Evolutionary conservation across 2,329 filamentous ascomycete species (phyloP).

Genomic region (Fusarium sp.): DNA sequence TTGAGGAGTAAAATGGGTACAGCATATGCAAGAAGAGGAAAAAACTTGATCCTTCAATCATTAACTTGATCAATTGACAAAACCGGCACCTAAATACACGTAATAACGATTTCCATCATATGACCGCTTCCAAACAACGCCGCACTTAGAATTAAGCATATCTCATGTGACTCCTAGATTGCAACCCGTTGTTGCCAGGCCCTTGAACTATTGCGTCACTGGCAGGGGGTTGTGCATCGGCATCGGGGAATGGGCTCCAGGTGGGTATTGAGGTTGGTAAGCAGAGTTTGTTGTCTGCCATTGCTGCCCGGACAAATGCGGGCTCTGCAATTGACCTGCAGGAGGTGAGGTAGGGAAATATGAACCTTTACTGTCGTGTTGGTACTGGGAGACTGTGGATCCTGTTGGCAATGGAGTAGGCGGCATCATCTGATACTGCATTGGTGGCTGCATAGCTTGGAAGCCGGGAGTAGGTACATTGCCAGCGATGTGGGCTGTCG

Average conservation of each 20-base stretch:
- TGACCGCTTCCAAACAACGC: background rate
- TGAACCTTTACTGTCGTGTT: conserved; percentile 1
- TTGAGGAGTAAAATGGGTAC: background rate
- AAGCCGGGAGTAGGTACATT: background rate
- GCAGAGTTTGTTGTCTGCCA: conserved; percentile 6
- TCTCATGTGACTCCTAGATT: background rate
- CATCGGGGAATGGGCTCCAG: conserved; percentile 9
- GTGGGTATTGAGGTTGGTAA: conserved; percentile 6
- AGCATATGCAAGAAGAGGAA: background rate
- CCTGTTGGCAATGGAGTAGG: conserved; percentile 12
- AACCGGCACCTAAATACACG: too few relatives aligned
- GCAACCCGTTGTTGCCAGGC: background rate
- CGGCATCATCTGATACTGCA: conserved; percentile 14
- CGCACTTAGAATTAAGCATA: background rate
- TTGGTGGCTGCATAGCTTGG: background rate
- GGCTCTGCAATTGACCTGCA: background rate
- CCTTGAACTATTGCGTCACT: background rate
- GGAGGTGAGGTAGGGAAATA: conserved; percentile 15
- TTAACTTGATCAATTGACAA: background rate
- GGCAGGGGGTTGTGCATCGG: conserved; percentile 17
- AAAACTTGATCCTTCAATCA: background rate
- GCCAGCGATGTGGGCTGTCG: accelerated
- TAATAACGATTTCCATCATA: too few relatives aligned
- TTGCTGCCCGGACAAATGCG: background rate
- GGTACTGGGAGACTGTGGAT: background rate